A percentile compares a stretch with the other conserved stretches of the same genome.
Conservation (phyloP, 2,329 filamentous ascomycete species). For the Mariannaea elegans region DNA sequence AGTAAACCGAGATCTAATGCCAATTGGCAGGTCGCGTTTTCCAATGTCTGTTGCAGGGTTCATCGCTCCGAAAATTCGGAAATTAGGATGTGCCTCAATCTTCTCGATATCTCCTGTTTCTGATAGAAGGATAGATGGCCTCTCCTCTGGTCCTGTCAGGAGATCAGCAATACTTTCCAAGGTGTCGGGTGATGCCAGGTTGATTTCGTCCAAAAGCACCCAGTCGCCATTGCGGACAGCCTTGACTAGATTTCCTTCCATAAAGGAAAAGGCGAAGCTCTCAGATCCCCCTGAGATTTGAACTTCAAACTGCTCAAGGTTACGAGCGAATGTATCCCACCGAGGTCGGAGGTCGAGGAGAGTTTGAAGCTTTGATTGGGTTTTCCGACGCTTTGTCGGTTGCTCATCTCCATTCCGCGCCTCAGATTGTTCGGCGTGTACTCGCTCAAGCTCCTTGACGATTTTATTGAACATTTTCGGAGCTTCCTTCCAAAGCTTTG, state of each 20-base stretch:
- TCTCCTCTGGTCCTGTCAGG: conserved; percentile 74
- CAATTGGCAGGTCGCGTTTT: conserved; percentile 90
- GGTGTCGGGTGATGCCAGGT: conserved; percentile 92
- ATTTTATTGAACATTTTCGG: conserved; percentile 85
- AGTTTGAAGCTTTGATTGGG: conserved; percentile 72
- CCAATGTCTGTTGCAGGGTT: conserved; percentile 98
- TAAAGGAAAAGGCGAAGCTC: conserved; percentile 90
- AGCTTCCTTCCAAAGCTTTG: conserved; percentile 88
- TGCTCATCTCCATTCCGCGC: conserved; percentile 52
- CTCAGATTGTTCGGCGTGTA: conserved; percentile 51
- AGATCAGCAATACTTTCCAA: conserved; percentile 93
- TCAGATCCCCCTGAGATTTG: conserved; percentile 78
- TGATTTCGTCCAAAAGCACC: conserved; percentile 97
- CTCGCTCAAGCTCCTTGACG: conserved; percentile 62
- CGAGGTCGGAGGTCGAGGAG: conserved; percentile 66
- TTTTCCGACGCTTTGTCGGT: conserved; percentile 75
- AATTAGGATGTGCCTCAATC: conserved; percentile 88
- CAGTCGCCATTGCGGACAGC: conserved; percentile 96
- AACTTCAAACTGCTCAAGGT: conserved; percentile 80
- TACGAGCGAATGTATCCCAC: conserved; percentile 83
- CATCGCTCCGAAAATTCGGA: conserved; percentile 98
- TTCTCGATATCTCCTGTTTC: conserved; percentile 95
- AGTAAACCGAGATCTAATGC: conserved; percentile 90
- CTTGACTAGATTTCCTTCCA: conserved; percentile 95
- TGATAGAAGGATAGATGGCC: conserved; percentile 86